A percentile compares a stretch with the other conserved stretches of the same genome.
Conservation (phyloP, 805 yeast genomes). For the Candida maltosa region DNA sequence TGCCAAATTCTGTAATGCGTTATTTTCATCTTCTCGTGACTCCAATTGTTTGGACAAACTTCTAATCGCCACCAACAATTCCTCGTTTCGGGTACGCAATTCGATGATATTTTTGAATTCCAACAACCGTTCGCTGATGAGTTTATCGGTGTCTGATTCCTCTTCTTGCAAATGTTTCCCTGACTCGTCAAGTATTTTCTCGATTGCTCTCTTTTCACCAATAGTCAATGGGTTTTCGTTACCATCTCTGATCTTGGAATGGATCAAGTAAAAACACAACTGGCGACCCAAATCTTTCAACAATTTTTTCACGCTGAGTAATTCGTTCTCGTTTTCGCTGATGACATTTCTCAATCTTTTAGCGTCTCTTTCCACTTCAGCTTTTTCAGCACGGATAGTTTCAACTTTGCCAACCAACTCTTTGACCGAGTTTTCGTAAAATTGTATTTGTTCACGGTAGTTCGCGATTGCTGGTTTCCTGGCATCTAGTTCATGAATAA, state of each 20-base stretch:
- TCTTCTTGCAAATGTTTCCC: constrained; percentile 22
- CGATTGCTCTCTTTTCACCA: constrained; percentile 64
- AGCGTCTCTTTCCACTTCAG: constrained; percentile 38
- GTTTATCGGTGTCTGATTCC: constrained; percentile 64
- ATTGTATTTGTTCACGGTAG: constrained; percentile 55
- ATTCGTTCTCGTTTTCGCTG: constrained; percentile 45
- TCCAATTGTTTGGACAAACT: constrained; percentile 72
- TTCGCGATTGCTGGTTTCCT: constrained; percentile 73
- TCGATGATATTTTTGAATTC: constrained; percentile 66
- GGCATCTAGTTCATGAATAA: constrained; percentile 72
- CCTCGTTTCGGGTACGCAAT: constrained; percentile 70
- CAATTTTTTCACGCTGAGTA: constrained; percentile 49
- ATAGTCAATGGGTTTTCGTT: constrained; percentile 60
- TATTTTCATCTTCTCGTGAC: constrained; percentile 46
- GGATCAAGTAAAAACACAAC: constrained; percentile 69
- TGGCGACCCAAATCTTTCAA: constrained; percentile 78
- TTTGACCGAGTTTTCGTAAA: constrained; percentile 53
- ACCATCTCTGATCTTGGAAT: constrained; percentile 54
- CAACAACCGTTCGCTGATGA: constrained; percentile 73
- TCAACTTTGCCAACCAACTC: constrained; percentile 54
- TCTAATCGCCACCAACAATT: constrained; percentile 65
- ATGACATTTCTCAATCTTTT: constrained; percentile 28
- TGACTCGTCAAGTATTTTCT: constrained; percentile 45
- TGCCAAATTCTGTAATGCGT: constrained; percentile 44
- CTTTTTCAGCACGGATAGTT: constrained; percentile 47